phyloP scores from a whole-genome alignment of 1,284 basidiomycete species.

The Ustilago hordei region DNA sequence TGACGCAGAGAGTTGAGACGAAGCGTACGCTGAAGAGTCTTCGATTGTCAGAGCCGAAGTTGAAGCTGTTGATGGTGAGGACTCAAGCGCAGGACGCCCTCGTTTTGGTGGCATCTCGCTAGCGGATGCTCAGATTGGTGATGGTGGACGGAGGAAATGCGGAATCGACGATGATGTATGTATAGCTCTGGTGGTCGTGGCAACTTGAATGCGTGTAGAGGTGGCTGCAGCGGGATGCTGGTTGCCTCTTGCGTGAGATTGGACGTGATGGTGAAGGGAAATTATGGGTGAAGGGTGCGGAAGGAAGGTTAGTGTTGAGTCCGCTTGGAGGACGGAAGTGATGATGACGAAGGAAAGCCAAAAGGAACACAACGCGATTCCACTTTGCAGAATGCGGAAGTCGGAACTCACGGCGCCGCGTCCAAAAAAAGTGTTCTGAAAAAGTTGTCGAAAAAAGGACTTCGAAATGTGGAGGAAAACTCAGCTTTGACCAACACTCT shows the following conservation, averaged over 20 bases:
- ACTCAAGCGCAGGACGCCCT: not conserved
- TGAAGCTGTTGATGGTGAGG: constrained; percentile 9
- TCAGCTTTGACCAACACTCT: constrained; percentile 24
- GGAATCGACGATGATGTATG: not conserved
- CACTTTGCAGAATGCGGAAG: constrained; percentile 23
- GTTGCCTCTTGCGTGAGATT: not conserved
- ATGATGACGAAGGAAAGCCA: constrained; percentile 4
- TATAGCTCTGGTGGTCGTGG: not conserved
- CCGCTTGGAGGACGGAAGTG: not conserved
- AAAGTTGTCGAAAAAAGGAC: constrained; percentile 14
- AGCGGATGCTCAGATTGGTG: not conserved
- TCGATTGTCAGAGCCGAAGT: not conserved
- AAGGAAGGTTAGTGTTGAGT: not conserved
- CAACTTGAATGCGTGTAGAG: not conserved
- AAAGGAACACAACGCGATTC: constrained; percentile 13
- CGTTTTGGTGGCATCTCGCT: not conserved
- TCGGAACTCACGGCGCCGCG: constrained; percentile 7
- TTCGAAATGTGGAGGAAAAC: constrained; percentile 29
- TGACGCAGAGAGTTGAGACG: not conserved
- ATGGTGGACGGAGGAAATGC: not conserved
- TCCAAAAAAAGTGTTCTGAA: not conserved
- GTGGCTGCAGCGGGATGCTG: not conserved
- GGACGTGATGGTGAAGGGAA: not conserved
- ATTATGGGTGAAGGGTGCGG: not conserved
- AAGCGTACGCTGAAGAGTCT: not conserved